Evolutionary conservation across 1,284 basidiomycete species (phyloP).

Genomic region (Malassezia restricta): DNA sequence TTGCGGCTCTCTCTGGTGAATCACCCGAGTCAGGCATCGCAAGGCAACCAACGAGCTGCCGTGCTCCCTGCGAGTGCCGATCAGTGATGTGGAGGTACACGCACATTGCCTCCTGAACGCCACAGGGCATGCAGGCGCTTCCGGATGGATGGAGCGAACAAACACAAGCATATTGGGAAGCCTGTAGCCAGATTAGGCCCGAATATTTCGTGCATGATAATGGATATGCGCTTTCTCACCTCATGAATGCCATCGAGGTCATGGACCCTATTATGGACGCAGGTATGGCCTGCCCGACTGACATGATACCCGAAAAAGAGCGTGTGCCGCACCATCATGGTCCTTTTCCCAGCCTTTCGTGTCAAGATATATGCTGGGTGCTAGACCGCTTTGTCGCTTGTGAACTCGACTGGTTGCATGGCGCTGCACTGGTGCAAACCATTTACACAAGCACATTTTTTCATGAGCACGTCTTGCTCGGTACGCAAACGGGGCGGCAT

Average conservation of each 20-base stretch:
- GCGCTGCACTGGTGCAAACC: slow-evolving; percentile 10
- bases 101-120: no score
- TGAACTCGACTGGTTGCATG: slow-evolving; percentile 11
- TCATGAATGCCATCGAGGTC: slow-evolving; percentile 15
- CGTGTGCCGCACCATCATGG: background rate
- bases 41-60: no score
- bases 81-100: no score
- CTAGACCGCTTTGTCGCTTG: slow-evolving; percentile 11
- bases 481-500: background rate
- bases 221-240: slow-evolving; percentile 2
- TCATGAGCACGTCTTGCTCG: background rate
- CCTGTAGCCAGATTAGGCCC: background rate
- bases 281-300: slow-evolving; percentile 7
- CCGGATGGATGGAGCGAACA: background rate
- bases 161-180: slow-evolving; percentile 2
- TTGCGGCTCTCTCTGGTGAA: no score
- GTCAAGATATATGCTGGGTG: slow-evolving; percentile 7
- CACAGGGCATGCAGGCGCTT: background rate
- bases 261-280: slow-evolving; percentile 15
- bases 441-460: slow-evolving; percentile 11
- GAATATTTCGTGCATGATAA: background rate
- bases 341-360: background rate
- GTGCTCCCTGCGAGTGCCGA: no score
- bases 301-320: background rate
- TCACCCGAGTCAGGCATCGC: no score